phyloP scores from a whole-genome alignment of 2,329 filamentous ascomycete species.

The Elsinoe perseae region DNA sequence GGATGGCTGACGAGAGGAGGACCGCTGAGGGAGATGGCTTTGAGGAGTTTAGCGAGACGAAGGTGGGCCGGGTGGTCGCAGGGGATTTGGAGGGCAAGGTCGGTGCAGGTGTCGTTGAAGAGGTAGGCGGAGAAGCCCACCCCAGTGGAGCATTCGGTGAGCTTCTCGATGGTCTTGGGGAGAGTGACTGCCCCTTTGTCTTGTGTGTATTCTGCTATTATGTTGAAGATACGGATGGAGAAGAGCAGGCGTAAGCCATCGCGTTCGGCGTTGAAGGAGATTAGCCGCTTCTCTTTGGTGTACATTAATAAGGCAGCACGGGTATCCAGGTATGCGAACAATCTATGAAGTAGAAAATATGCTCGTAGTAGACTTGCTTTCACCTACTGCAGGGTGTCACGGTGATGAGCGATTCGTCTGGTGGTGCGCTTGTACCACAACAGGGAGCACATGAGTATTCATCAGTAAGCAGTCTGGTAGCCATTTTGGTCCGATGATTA shows the following conservation, averaged over 20 bases:
- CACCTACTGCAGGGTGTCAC: too few species aligned
- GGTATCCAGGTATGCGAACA: too few species aligned
- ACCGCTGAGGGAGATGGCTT: not conserved
- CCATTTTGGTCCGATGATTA: not conserved
- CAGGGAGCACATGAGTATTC: not conserved
- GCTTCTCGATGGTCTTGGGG: not conserved
- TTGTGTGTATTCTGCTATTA: not conserved
- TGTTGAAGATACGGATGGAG: not conserved
- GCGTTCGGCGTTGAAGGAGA: not conserved
- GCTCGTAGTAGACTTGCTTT: too few species aligned
- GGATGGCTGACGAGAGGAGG: not conserved
- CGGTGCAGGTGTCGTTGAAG: conserved; percentile 3
- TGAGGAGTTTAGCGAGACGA: not conserved
- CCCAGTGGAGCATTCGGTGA: not conserved
- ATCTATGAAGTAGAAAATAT: too few species aligned
- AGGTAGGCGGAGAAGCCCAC: not conserved
- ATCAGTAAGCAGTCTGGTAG: not conserved
- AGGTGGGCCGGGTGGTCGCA: not conserved
- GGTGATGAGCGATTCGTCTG: not conserved
- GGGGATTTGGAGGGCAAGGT: not conserved
- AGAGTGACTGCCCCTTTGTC: not conserved
- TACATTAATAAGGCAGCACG: not conserved
- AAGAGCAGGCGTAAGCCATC: not conserved
- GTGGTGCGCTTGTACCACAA: not conserved
- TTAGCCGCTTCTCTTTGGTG: not conserved